These are phyloP conservation scores for Cryptococcus sp. DNA, from an alignment of 1,284 basidiomycete genomes.

Conservation along the genomic window DNA sequence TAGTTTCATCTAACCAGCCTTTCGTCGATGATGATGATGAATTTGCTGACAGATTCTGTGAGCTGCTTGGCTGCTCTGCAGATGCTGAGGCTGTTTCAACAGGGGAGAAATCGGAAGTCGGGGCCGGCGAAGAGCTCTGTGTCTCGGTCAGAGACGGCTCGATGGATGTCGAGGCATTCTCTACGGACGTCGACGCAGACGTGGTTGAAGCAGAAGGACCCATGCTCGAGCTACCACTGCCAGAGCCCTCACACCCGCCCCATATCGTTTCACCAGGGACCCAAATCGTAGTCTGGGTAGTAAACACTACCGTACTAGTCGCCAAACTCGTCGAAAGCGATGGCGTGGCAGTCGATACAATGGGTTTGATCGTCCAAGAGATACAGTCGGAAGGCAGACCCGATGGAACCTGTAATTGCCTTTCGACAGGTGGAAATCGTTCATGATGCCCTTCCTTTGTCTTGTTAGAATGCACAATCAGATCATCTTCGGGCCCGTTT, in stretches of 20 bases:
- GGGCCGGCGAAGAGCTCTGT: no score
- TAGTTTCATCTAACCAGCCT: background rate
- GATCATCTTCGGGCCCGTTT: background rate
- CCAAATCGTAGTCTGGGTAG: background rate
- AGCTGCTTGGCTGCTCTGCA: no score
- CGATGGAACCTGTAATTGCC: background rate
- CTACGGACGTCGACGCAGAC: no score
- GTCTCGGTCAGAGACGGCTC: no score
- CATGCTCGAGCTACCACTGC: no score
- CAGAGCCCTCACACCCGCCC: background rate
- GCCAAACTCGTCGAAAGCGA: slow-evolving; percentile 9
- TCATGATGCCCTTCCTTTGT: no score
- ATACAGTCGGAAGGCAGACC: background rate
- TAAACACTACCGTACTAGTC: background rate
- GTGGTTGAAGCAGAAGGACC: no score
- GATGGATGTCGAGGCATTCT: no score
- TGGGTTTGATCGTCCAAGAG: slow-evolving; percentile 2
- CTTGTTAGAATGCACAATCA: background rate
- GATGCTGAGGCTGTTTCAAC: no score
- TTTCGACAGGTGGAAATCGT: background rate
- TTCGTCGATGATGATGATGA: background rate
- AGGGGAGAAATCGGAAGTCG: no score
- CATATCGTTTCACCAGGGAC: slow-evolving; percentile 12
- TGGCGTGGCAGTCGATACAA: background rate
- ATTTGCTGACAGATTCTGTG: no score